Evolutionary conservation across 805 yeast species (phyloP).

Genomic region (Tetrapisispora nanseiensis): DNA sequence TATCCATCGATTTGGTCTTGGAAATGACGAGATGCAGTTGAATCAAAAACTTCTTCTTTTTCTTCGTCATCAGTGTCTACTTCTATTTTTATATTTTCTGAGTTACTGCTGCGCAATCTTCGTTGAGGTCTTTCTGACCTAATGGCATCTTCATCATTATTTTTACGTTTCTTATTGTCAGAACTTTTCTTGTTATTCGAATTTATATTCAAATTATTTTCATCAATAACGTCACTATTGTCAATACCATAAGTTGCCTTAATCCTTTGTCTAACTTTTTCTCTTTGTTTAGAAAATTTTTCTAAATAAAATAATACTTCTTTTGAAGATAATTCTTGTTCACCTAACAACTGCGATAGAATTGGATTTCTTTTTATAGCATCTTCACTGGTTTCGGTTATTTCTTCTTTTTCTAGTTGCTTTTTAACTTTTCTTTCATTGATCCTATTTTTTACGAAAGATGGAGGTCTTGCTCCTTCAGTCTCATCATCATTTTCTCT

Average conservation of each 20-base stretch:
- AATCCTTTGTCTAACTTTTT: slow-evolving; percentile 17
- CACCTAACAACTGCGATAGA: slow-evolving; percentile 35
- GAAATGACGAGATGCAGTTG: slow-evolving; percentile 9
- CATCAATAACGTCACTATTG: slow-evolving; percentile 17
- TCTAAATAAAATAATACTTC: slow-evolving; percentile 34
- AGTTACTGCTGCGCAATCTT: slow-evolving; percentile 1
- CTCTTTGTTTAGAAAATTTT: slow-evolving; percentile 26
- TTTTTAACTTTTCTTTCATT: slow-evolving; percentile 37
- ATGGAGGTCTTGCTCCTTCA: slow-evolving; percentile 65
- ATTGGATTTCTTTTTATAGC: slow-evolving; percentile 35
- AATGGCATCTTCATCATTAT: slow-evolving; percentile 8
- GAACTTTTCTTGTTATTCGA: slow-evolving; percentile 9
- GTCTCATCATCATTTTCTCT: slow-evolving; percentile 36
- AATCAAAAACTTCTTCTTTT: slow-evolving; percentile 10
- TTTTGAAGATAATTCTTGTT: slow-evolving; percentile 36
- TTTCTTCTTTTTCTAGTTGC: slow-evolving; percentile 22
- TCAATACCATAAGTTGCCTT: slow-evolving; percentile 28
- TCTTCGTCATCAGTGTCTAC: slow-evolving; percentile 9
- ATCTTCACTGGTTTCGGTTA: slow-evolving; percentile 30
- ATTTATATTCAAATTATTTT: slow-evolving; percentile 4
- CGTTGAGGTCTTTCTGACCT: slow-evolving; percentile 9
- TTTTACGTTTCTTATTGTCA: slow-evolving; percentile 1
- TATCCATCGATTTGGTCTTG: slow-evolving; percentile 29
- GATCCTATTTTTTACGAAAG: slow-evolving; percentile 54
- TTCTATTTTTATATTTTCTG: slow-evolving; percentile 10